Base-by-base conservation (phyloP, 768 basidiomycete species). In the Lactarius hatsudake region DNA sequence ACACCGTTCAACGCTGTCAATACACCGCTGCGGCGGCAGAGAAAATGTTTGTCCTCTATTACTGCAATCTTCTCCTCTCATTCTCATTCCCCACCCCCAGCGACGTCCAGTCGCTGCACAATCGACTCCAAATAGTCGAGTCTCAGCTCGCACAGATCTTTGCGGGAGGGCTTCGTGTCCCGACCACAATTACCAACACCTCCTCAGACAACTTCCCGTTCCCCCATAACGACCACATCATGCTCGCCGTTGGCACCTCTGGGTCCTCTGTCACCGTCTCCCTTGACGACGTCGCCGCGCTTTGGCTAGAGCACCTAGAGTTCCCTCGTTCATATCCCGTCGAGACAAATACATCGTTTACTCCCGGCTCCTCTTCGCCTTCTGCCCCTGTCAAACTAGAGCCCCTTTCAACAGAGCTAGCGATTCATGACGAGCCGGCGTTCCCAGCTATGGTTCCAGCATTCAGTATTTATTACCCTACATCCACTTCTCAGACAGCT, bases 1-100 rank as follows among this genome's bases (percentile, higher is more conserved):
- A 91, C 73, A 91, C 89, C 0, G 83, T 89, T 13, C 78, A 80
- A 4, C 81, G 89, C 71, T 93, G 91, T 72, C 81, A 88, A 6
- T 93, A 93, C 75, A 90, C 91, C 0, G 86, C 89, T 28, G 91
- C 89, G 18, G 92, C 92, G 0, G 87, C 90, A 20, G 92, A 94
- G 79, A 94, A 93, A 84, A 87, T 94, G 87, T 90, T 65, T 61
- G 87, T 80, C 26, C 45, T 70, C 45, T 48, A 60, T 56, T 70
- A 8, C 26, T 43, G 26, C 42, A 2, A 3, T 28, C 6, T 12
- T 15, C 13, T 12, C 38, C 5, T 2, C 36, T 28, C 7, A 56
- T 58, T 38, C 53, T 68, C 43, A 68, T 26, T 2, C 34, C 36
- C 30, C 34, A 59, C 42, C 30, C 57, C 4, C 72, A 90, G 88